Evolutionary conservation across 2,329 filamentous ascomycete species (phyloP), one percentile per base, ranked within the genome.

Genomic region (Hymenoscyphus fraxineus): DNA sequence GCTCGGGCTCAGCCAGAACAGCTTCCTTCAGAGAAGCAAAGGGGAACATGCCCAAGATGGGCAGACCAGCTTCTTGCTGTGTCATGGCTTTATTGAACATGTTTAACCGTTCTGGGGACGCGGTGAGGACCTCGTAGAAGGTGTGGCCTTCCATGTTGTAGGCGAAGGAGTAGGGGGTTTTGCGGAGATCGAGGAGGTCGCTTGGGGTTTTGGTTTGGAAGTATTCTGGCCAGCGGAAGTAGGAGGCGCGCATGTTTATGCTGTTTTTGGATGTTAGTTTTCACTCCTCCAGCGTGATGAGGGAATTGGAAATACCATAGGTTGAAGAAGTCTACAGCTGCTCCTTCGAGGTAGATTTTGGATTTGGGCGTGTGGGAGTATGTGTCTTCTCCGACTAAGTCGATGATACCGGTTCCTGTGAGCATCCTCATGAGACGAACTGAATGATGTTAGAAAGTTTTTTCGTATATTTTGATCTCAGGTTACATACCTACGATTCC

Each of bases 1-100:
- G 67, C 16, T 73, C 75, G 1, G 69, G 67, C 54, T 74, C 74
- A 5, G 70, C 70, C 0, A 67, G 32, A 1, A 70, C 66, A 38
- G 64, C 31, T 10, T 65, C 62, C 31, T 65, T 65, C 6, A 70
- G n/a, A 3, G 62, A 64, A 0, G 38, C 31, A n/a, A 69, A 70
- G 6, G 63, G 66, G 54, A 67, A 70, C 68, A 71, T 69, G 7
- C 68, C 70, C 4, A 69, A 63, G 16, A 60, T 65, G 5, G 67
- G 68, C 1, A 68, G n/a, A 1, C 51, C 32, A 1, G 63, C 60
- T 59, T 71, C 69, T 40, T 63, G 57, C 32, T 64, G 57, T 57
- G 63, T 65, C 67, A 70, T 66, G 16, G 69, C 66, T 51, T 66
- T 63, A 56, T 70, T 69, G 56, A 68, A 71, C n/a, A 65, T 65